Base-by-base conservation (phyloP, 1,139 yeast genomes). In the Lodderomyces metapsilosis region DNA sequence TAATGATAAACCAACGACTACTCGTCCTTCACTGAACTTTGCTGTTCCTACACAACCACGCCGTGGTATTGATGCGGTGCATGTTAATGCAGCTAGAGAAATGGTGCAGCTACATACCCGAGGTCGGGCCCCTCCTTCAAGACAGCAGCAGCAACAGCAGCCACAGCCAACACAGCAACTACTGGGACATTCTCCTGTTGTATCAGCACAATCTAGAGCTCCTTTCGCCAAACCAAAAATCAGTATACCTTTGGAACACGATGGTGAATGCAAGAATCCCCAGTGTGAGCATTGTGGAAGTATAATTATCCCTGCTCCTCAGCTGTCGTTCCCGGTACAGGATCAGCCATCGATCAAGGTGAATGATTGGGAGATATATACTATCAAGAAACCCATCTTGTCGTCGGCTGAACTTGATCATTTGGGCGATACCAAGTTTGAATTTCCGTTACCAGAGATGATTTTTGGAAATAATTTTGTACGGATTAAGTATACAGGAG, bases 371-470 rank as follows among this genome's bases (percentile, higher is more conserved):
- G 78, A 80, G 45, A 77, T 92, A 8, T 76, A 72, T 49, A 84
- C 96, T 0, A 67, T 72, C 37, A 82, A 88, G 57, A 78, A 77
- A 42, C 95, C 98, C 0, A 92, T 92, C 36, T 66, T 88, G 45
- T 83, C 78, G 49, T 73, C 92, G 1, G 68, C 65, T 3, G 96
- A 89, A 57, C 76, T 92, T 44, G 97, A 89, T 46, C 66, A 65
- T 9, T 74, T 84, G 52, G 37, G 44, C 5, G 78, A 74, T 5
- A 61, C 76, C n/a, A 55, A 74, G 42, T 74, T 84, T 44, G 80
- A 81, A 9, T 79, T 92, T 50, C 96, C 98, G 0, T 66, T 92
- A 40, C 99, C 99, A 0, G 99, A 92, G 58, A 92, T 92, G 98
- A 89, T 92, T 12, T 92, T 92, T 65, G 98, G 98, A n/a, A 82